Evolutionary conservation across 2,329 filamentous ascomycete genomes (phyloP).

Genomic region (Diaporthe humulicola): DNA sequence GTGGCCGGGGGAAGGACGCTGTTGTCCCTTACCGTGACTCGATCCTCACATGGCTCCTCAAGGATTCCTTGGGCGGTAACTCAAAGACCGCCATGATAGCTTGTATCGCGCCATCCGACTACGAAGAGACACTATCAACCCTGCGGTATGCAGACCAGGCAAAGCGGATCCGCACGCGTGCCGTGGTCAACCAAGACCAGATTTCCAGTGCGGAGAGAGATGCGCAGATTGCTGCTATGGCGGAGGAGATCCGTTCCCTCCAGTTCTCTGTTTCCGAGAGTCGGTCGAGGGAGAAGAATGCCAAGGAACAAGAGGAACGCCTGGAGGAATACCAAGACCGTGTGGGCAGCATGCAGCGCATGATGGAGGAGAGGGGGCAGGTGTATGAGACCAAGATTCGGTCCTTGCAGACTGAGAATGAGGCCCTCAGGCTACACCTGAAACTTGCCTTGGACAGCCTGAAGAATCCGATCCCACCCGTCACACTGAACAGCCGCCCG

Average conservation of each 20-base stretch:
- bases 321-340: constrained; percentile 95
- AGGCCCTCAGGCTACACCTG: constrained; percentile 87
- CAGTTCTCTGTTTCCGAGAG: constrained; percentile 81
- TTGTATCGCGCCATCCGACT: constrained; percentile 94
- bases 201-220: constrained; percentile 94
- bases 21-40: constrained; percentile 95
- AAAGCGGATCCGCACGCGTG: constrained; percentile 94
- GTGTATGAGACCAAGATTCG: constrained; percentile 95
- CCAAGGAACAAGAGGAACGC: constrained; percentile 82
- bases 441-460: constrained; percentile 87
- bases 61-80: constrained; percentile 96
- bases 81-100: constrained; percentile 99
- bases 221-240: constrained; percentile 93
- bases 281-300: constrained; percentile 79
- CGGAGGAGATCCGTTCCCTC: constrained; percentile 89
- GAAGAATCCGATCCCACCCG: constrained; percentile 88
- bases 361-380: constrained; percentile 95
- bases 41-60: constrained; percentile 85
- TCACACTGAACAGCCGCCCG: constrained; percentile 55
- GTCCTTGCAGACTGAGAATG: constrained; percentile 89
- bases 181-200: constrained; percentile 95
- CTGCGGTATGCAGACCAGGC: constrained; percentile 97
- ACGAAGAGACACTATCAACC: constrained; percentile 96
- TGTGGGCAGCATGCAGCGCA: constrained; percentile 89
- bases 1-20: constrained; percentile 71